Percentiles rank a stretch among this genome's conserved stretches.
These are phyloP conservation scores for Coemansia sp. DNA, from an alignment of 371 early-diverging fungal species.

Conservation along the genomic window DNA sequence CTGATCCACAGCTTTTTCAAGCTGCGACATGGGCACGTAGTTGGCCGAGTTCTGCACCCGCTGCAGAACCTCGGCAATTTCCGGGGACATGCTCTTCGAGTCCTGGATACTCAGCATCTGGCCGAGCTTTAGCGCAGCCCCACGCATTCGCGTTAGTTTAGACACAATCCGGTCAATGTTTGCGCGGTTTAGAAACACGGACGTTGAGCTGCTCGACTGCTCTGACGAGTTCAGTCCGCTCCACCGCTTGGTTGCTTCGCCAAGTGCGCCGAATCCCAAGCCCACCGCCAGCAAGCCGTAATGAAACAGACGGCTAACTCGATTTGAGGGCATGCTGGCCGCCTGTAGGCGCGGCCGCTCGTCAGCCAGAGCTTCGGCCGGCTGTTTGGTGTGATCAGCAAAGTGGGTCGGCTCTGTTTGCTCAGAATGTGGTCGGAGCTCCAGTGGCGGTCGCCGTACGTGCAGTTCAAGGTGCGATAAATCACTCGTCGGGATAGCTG, in stretches of 20 bases:
- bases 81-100: constrained; percentile 59
- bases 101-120: constrained; percentile 97
- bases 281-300: constrained; percentile 64
- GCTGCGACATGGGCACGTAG: constrained; percentile 89
- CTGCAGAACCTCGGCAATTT: constrained; percentile 77
- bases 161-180: constrained; percentile 87
- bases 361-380: not conserved
- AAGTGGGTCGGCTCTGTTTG: not conserved
- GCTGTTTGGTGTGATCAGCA: not conserved
- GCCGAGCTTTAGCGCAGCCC: constrained; percentile 96
- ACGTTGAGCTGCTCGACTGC: constrained; percentile 30
- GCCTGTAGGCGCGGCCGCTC: constrained; percentile 25
- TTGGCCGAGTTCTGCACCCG: constrained; percentile 94
- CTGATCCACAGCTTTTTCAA: constrained; percentile 70
- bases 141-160: constrained; percentile 91
- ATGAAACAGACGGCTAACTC: constrained; percentile 51
- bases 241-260: constrained; percentile 70
- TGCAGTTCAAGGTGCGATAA: constrained; percentile 19
- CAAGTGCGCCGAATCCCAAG: constrained; percentile 71
- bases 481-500: constrained; percentile 15
- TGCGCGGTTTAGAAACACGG: constrained; percentile 66
- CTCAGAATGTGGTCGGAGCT: constrained; percentile 8
- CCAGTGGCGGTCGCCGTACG: constrained; percentile 29
- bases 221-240: constrained; percentile 17
- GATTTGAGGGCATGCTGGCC: constrained; percentile 50